Evolutionary conservation across 2,329 filamentous ascomycete species (phyloP).

Genomic region (Arthrinium puccinioides): DNA sequence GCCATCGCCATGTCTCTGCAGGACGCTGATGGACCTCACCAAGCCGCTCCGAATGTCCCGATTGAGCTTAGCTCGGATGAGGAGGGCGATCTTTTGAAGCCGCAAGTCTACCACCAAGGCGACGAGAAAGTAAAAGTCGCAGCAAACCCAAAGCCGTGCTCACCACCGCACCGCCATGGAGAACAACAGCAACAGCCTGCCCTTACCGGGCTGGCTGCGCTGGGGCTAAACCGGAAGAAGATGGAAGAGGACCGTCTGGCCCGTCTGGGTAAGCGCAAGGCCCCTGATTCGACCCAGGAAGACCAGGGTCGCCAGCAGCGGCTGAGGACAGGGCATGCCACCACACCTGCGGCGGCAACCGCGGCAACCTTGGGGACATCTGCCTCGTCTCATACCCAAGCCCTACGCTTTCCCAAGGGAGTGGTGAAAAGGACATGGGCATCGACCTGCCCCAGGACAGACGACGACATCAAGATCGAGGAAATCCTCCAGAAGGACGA

Average conservation of each 20-base stretch:
- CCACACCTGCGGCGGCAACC: too few species aligned
- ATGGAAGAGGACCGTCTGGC: conserved; percentile 83
- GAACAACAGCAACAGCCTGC: conserved; percentile 1
- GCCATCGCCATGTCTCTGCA: conserved; percentile 54
- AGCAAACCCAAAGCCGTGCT: background rate
- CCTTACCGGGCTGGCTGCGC: conserved; percentile 20
- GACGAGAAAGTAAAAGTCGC: conserved; percentile 4
- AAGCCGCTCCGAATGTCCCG: conserved; percentile 11
- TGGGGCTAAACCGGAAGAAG: conserved; percentile 64
- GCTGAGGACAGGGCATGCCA: conserved; percentile 7
- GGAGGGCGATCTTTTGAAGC: conserved; percentile 12
- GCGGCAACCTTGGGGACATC: too few species aligned
- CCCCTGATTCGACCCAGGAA: conserved; percentile 11
- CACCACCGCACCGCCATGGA: conserved; percentile 7
- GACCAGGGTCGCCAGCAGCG: conserved; percentile 9
- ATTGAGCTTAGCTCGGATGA: conserved; percentile 26
- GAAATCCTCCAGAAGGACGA: conserved; percentile 71
- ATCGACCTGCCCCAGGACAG: conserved; percentile 49
- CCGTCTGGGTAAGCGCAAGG: conserved; percentile 56
- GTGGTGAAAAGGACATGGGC: conserved; percentile 78
- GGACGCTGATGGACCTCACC: conserved; percentile 10
- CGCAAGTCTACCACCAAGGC: conserved; percentile 2
- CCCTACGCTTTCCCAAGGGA: conserved; percentile 46
- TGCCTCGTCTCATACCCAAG: background rate
- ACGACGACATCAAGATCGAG: conserved; percentile 78